Base-by-base conservation (phyloP, 2,329 filamentous ascomycete species). In the Rhytidhysteron rufulum region DNA sequence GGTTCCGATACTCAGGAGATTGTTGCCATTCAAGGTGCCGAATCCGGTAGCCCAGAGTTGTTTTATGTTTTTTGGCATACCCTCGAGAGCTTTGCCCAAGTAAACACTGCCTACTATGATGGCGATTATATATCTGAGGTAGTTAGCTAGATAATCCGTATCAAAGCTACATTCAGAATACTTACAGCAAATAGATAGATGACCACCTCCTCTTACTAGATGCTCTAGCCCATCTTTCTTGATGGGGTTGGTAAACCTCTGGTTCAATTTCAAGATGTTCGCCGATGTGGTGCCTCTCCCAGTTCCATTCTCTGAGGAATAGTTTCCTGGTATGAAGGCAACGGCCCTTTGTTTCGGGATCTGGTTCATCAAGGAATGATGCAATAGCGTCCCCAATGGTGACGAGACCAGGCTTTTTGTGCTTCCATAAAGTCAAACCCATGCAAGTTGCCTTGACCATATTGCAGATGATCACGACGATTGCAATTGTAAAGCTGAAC, bases 301-400 rank as follows among this genome's bases (percentile, higher is more conserved):
- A 19, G 17, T n/a, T n/a, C n/a, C n/a, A n/a, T n/a, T n/a, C n/a
- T n/a, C n/a, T n/a, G n/a, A n/a, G n/a, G 20, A 29, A 20, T 13
- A 39, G n/a, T 4, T n/a, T 25, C 11, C 35, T 29, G 15, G 39
- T 35, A 31, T 39, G 24, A 13, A 42, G n/a, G 31, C 40, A 34
- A 13, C 40, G 29, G n/a, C n/a, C n/a, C n/a, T n/a, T n/a, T n/a
- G n/a, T n/a, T n/a, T n/a, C n/a, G n/a, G n/a, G n/a, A n/a, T 29
- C 22, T 11, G 18, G 22, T n/a, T 29, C 24, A 13, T 34, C 24
- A 7, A 54, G 43, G 31, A 49, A 58, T 11, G 43, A 53, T 9
- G 42, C 37, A 15, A 54, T 41, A 1, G 50, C 57, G 42, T 52
- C 57, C 15, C 46, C 53, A 9, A 50, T 40, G 2, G 47, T 57